Conservation (phyloP, 306 rosid genomes). For the Morella rubra region DNA sequence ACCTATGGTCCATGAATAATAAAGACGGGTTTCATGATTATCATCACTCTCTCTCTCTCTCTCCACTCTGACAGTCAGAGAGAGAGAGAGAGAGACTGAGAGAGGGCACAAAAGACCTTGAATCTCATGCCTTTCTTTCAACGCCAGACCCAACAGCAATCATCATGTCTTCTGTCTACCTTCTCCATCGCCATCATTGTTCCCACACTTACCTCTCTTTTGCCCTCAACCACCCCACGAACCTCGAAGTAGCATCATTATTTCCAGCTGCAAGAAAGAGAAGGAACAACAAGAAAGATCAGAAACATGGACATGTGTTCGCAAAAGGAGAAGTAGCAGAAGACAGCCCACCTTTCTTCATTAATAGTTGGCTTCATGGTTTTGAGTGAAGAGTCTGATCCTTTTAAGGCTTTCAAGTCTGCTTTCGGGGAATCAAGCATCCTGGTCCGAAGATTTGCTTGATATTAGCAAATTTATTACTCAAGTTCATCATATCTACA, state of each 20-base stretch:
- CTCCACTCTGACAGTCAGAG: conserved; percentile 18
- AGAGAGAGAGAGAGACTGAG: conserved; percentile 19
- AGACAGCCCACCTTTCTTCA: conserved; percentile 18
- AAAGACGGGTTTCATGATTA: conserved; percentile 17
- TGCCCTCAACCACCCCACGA: conserved; percentile 46
- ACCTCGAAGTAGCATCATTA: conserved; percentile 46
- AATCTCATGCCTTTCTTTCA: conserved; percentile 38
- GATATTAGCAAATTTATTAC: conserved; percentile 36
- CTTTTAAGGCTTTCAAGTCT: conserved; percentile 1
- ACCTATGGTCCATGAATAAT: background rate
- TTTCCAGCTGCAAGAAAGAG: conserved; percentile 12
- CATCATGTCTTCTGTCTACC: conserved; percentile 52
- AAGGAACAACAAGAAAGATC: conserved; percentile 21
- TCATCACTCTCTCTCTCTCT: conserved; percentile 9
- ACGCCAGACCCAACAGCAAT: conserved; percentile 40
- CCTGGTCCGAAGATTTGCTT: conserved; percentile 80
- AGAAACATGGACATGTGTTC: conserved; percentile 13
- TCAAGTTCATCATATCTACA: background rate
- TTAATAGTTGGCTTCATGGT: conserved; percentile 1
- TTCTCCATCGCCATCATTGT: conserved; percentile 75
- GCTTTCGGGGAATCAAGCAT: conserved; percentile 87
- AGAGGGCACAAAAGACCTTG: conserved; percentile 32
- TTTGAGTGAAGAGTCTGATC: conserved; percentile 20
- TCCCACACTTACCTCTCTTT: conserved; percentile 46
- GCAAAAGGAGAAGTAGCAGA: conserved; percentile 12